Conservation (phyloP, 1,284 basidiomycete genomes). For the Apiotrichum laibachii region DNA sequence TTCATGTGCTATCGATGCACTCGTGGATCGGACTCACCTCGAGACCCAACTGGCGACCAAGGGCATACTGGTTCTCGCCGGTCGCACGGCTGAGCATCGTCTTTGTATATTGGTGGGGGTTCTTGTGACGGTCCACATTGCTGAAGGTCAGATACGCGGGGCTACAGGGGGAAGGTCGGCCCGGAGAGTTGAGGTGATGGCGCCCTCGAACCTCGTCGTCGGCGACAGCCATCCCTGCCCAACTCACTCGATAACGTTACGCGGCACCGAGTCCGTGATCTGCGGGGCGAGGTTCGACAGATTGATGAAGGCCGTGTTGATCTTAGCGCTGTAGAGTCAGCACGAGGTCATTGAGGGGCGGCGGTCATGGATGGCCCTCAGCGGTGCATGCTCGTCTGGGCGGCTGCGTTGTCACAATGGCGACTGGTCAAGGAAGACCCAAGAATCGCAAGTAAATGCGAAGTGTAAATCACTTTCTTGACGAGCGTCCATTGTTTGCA, state of each 20-base stretch:
- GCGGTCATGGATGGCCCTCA: neutral
- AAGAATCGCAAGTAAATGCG: no score
- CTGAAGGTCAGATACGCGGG: slow-evolving; percentile 9
- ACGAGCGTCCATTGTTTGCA: no score
- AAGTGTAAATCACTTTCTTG: no score
- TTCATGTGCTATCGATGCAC: neutral
- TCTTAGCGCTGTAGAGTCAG: slow-evolving; percentile 25
- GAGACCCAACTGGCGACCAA: slow-evolving; percentile 42
- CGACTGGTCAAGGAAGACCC: no score
- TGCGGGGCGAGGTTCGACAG: slow-evolving; percentile 30
- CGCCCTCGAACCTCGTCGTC: neutral
- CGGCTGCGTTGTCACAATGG: no score
- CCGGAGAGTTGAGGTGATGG: neutral
- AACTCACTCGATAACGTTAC: slow-evolving; percentile 41
- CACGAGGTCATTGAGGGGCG: neutral
- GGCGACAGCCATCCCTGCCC: neutral
- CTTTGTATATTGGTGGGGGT: slow-evolving; percentile 42
- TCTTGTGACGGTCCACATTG: slow-evolving; percentile 31
- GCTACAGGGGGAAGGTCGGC: neutral
- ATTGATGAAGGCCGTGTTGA: slow-evolving; percentile 32
- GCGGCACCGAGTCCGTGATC: slow-evolving; percentile 42
- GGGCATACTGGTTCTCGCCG: slow-evolving; percentile 47
- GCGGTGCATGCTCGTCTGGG: no score
- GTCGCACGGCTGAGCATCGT: slow-evolving; percentile 36
- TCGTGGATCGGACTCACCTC: slow-evolving; percentile 32